Evolutionary conservation across 2,329 filamentous ascomycete genomes (phyloP).

Genomic region (Sphaerulina populicola): DNA sequence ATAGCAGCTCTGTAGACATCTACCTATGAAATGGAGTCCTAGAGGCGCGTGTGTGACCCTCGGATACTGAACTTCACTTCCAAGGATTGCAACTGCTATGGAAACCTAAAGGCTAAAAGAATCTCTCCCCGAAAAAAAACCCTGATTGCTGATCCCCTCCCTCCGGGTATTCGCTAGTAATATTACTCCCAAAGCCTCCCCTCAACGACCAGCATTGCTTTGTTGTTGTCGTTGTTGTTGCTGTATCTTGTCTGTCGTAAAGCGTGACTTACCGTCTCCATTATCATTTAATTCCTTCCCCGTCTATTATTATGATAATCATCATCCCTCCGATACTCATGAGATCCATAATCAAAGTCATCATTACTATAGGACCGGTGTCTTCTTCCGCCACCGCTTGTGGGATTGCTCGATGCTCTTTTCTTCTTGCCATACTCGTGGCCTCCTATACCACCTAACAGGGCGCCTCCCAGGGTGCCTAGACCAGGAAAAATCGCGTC

Average conservation of each 20-base stretch:
- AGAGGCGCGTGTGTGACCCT: no score
- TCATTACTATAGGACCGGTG: constrained; percentile 18
- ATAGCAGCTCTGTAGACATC: no score
- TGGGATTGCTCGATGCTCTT: constrained; percentile 20
- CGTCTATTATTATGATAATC: constrained; percentile 16
- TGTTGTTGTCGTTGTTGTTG: no score
- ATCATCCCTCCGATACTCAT: constrained; percentile 11
- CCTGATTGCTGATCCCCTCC: not conserved
- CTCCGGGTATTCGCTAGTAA: not conserved
- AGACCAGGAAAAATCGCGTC: constrained; percentile 36
- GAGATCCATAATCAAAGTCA: constrained; percentile 9
- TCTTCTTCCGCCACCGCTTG: not conserved
- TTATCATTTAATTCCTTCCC: constrained; percentile 15
- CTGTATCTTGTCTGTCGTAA: no score
- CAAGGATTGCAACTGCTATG: no score
- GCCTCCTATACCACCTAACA: constrained; percentile 38
- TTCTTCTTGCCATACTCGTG: constrained; percentile 35
- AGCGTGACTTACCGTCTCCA: not conserved
- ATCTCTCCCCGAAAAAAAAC: no score
- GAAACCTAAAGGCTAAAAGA: not conserved
- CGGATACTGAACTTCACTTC: no score
- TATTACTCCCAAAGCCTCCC: not conserved
- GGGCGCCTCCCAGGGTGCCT: constrained; percentile 34
- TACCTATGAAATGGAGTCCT: no score
- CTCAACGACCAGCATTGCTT: constrained; percentile 13